These are phyloP conservation scores for Hymenoscyphus albidus DNA, from an alignment of 2,329 filamentous ascomycete genomes.

Conservation along the genomic window DNA sequence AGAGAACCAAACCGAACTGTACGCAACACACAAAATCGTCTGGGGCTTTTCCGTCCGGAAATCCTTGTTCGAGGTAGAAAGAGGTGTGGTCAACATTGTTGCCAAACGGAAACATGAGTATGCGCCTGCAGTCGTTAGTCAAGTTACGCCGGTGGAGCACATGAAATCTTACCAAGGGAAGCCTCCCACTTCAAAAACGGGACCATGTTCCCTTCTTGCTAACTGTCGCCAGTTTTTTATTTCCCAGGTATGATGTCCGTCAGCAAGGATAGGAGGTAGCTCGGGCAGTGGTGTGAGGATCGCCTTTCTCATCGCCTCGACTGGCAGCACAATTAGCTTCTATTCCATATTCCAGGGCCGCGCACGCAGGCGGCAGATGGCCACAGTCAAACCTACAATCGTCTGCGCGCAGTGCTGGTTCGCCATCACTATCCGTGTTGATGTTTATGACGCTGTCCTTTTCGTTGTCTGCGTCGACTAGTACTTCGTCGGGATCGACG, in stretches of 20 bases:
- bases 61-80: conserved; percentile 95
- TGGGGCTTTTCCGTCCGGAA: conserved; percentile 68
- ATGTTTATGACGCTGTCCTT: conserved; percentile 41
- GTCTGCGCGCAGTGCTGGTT: conserved; percentile 33
- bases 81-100: conserved; percentile 93
- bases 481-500: conserved; percentile 35
- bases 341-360: background rate
- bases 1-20: conserved; percentile 90
- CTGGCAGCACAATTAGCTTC: conserved; percentile 41
- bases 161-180: conserved; percentile 68
- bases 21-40: conserved; percentile 97
- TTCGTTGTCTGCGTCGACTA: conserved; percentile 36
- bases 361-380: background rate
- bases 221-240: conserved; percentile 78
- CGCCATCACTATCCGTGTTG: conserved; percentile 35
- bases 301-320: conserved; percentile 79
- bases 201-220: conserved; percentile 79
- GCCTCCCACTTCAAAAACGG: conserved; percentile 79
- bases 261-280: conserved; percentile 75
- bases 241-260: conserved; percentile 77
- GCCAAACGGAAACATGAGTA: conserved; percentile 91
- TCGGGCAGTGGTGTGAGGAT: conserved; percentile 68
- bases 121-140: conserved; percentile 58
- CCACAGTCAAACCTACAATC: conserved; percentile 34
- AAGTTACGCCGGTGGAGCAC: conserved; percentile 4